Conservation (phyloP, 192 early-diverging fungal genomes). For the Entomortierella lignicola region DNA sequence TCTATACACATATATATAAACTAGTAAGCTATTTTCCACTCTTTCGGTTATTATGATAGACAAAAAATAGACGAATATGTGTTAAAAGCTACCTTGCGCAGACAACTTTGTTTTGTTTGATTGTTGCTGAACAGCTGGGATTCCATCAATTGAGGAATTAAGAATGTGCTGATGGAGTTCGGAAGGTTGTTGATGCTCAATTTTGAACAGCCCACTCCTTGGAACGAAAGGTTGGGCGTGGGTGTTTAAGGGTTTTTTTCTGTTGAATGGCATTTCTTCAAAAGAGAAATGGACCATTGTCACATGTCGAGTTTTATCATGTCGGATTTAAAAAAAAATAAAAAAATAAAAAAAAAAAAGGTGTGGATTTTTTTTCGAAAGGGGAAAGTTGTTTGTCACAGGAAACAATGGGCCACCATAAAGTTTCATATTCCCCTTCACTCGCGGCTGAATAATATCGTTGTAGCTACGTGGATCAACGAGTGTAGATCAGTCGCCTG, state of each 20-base stretch:
- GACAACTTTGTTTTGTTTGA: background rate
- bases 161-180: background rate
- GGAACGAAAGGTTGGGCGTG: constrained; percentile 1
- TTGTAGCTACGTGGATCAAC: too few species aligned
- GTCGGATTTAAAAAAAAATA: background rate
- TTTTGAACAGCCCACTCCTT: too few species aligned
- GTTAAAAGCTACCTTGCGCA: background rate
- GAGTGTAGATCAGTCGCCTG: too few species aligned
- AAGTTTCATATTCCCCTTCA: too few species aligned
- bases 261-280: constrained; percentile 2
- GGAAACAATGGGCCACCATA: too few species aligned
- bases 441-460: too few species aligned
- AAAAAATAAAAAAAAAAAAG: background rate
- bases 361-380: too few species aligned
- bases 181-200: background rate
- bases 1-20: too few species aligned
- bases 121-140: background rate
- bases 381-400: too few species aligned
- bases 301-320: background rate
- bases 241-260: background rate
- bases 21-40: too few species aligned
- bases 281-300: too few species aligned
- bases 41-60: background rate
- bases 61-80: background rate
- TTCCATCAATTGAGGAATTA: background rate